Evolutionary conservation across 2,329 filamentous ascomycete genomes (phyloP).

Genomic region (Curvularia spicifera): DNA sequence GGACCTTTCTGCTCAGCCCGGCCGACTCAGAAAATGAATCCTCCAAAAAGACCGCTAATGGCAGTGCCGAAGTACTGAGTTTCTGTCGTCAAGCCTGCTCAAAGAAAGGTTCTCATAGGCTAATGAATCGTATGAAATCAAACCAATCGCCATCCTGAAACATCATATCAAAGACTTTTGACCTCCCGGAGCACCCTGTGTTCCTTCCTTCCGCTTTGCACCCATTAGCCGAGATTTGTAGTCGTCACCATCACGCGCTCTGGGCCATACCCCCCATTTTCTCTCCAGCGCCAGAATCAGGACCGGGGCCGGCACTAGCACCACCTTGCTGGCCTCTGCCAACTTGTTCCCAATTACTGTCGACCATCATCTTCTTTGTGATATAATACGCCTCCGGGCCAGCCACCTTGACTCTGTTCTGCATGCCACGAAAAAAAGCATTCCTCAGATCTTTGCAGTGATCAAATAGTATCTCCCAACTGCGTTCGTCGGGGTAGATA

Average conservation of each 20-base stretch:
- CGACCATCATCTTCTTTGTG: background rate
- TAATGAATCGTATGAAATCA: background rate
- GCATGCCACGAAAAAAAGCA: constrained; percentile 23
- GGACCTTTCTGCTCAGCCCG: background rate
- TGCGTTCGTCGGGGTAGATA: background rate
- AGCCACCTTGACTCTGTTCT: constrained; percentile 3
- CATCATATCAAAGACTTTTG: background rate
- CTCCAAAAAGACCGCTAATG: background rate
- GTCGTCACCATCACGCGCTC: background rate
- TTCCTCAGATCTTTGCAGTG: constrained; percentile 15
- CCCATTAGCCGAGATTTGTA: background rate
- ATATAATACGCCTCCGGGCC: background rate
- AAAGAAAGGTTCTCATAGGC: background rate
- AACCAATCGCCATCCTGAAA: background rate
- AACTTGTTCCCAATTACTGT: background rate
- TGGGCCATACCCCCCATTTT: background rate
- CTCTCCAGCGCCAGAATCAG: background rate
- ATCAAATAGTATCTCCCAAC: constrained; percentile 23
- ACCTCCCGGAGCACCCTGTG: background rate
- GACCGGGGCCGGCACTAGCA: background rate
- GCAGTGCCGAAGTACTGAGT: background rate
- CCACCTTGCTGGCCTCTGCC: background rate
- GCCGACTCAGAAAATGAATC: background rate
- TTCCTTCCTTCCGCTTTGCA: background rate
- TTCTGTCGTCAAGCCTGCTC: background rate